Evolutionary conservation across 2,329 filamentous ascomycete genomes (phyloP), one percentile per base, ranked within the genome.

Genomic region (Fusarium sp.): DNA sequence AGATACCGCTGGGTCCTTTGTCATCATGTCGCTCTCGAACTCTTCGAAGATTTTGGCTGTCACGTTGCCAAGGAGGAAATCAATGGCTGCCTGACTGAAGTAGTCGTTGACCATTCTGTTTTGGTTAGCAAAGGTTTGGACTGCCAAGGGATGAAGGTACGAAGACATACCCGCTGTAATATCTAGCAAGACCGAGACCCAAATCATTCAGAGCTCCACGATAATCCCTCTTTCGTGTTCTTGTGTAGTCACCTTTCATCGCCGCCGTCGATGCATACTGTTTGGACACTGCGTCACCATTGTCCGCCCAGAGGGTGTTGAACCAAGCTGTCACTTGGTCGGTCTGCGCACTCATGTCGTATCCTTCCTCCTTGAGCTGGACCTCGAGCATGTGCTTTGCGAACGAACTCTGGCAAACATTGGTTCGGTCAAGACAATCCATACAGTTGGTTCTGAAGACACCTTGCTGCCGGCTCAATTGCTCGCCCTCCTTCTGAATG

Each of bases 401-500:
- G 77, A 95, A 95, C 0, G 94, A 96, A 75, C 93, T 97, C 79
- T 98, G 95, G 40, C 95, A 94, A 22, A 99, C 95, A 72, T 98
- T 98, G 3, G 96, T 99, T 22, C 96, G 89, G 78, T 99, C 96
- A 11, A 99, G 83, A 73, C 96, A 99, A 76, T 99, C 96, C 96
- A 99, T 98, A 79, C 96, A 99, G 76, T 99, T 99, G 3, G 94
- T 98, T 58, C 96, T 87, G n/a, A 98, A 78, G 8, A 97, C 88
- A 2, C 95, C 95, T 26, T 82, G 85, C 77, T 98, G 95, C 46
- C 77, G 82, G 6, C 76, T 72, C 17, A 80, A 72, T 15, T 87
- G 61, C 31, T 79, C 76, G 3, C 84, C 85, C 18, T 82, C 79
- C 14, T 79, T 73, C 54, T 85, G 82, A 4, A 92, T 86, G 0